A percentile compares a stretch with the other conserved stretches of the same genome.
These are phyloP conservation scores for Aspergillus fijiensis DNA, from an alignment of 2,329 filamentous ascomycete genomes.

Conservation along the genomic window DNA sequence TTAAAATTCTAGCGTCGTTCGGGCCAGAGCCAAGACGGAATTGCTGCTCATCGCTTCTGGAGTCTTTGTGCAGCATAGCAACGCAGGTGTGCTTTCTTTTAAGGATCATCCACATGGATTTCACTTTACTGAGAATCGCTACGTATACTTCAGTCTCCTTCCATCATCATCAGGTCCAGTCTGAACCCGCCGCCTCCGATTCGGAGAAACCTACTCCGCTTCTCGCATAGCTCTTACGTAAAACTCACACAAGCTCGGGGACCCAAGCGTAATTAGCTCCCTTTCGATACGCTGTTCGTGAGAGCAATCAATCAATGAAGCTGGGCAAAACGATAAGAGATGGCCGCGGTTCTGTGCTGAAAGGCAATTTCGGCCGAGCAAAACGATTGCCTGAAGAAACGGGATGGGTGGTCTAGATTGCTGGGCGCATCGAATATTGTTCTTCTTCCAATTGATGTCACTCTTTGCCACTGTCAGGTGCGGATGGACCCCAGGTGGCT, in stretches of 20 bases:
- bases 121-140: no score
- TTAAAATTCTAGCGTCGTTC: not conserved
- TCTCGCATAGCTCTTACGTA: not conserved
- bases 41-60: not conserved
- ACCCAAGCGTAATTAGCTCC: not conserved
- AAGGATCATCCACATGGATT: not conserved
- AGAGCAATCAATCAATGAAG: not conserved
- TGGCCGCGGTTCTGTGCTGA: not conserved
- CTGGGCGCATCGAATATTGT: not conserved
- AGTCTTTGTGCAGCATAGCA: not conserved
- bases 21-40: not conserved
- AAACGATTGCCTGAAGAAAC: not conserved
- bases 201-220: not conserved
- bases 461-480: not conserved
- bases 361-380: not conserved
- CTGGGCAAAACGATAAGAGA: not conserved
- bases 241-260: not conserved
- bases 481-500: not conserved
- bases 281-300: not conserved
- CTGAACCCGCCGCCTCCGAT: not conserved
- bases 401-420: not conserved
- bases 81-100: not conserved
- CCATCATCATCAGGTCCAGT: not conserved
- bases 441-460: not conserved
- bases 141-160: no score